A percentile compares a stretch with the other conserved stretches of the same genome.
phyloP scores from a whole-genome alignment of 495 filamentous ascomycete genomes.

The Amorphotheca resinae region DNA sequence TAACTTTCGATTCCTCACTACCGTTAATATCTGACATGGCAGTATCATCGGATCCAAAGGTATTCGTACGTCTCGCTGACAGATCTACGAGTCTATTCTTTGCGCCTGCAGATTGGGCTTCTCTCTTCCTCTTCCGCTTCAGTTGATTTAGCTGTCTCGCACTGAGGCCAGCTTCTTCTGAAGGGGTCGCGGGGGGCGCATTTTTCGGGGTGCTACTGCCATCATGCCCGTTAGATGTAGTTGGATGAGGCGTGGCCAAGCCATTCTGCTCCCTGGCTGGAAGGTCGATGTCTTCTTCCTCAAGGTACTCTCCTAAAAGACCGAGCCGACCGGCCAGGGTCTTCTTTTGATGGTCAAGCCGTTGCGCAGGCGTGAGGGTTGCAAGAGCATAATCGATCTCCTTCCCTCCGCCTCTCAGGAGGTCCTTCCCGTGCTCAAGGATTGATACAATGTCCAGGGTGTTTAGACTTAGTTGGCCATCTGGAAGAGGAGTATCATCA shows the following conservation, averaged over 20 bases:
- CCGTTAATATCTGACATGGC: conserved; percentile 51
- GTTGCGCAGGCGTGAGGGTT: conserved; percentile 62
- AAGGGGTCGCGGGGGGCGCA: conserved; percentile 3
- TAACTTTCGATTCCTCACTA: conserved; percentile 35
- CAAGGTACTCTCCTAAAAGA: conserved; percentile 59
- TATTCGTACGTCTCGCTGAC: conserved; percentile 53
- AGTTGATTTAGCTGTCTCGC: conserved; percentile 86
- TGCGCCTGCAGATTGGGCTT: conserved; percentile 66
- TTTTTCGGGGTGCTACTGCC: background rate
- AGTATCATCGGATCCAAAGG: conserved; percentile 34
- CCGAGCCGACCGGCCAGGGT: conserved; percentile 73
- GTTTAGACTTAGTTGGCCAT: conserved; percentile 47
- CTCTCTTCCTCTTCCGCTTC: conserved; percentile 78
- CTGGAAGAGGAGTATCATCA: conserved; percentile 11
- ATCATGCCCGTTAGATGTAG: conserved; percentile 22
- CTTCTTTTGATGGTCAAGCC: conserved; percentile 79
- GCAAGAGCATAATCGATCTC: conserved; percentile 76
- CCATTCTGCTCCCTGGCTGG: conserved; percentile 24
- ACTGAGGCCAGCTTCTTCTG: conserved; percentile 46
- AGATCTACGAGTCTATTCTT: conserved; percentile 89
- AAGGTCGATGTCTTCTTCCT: conserved; percentile 50
- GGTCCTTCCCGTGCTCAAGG: conserved; percentile 64
- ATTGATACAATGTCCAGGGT: conserved; percentile 67
- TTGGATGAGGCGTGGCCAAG: conserved; percentile 14
- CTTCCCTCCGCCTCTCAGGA: conserved; percentile 71